Percentiles rank a stretch among this genome's conserved stretches.
Evolutionary conservation across 129 eudicot genomes (phyloP).

Genomic region (Heracleum sosnowskyi): DNA sequence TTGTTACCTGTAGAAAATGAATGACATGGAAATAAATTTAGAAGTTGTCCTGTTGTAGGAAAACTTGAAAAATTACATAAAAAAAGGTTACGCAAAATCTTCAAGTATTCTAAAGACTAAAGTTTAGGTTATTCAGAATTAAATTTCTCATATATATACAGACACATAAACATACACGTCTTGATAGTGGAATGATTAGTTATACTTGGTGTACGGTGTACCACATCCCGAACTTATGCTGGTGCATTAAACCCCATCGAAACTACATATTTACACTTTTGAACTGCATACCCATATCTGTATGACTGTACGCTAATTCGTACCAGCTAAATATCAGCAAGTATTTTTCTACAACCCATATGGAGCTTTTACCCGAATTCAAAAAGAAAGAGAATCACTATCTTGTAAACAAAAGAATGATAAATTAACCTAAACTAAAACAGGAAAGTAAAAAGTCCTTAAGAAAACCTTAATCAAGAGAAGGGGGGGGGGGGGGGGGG

Average conservation of each 20-base stretch:
- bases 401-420: not conserved
- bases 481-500: too few species aligned
- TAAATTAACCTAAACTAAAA: not conserved
- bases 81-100: not conserved
- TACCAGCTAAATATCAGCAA: not conserved
- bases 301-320: not conserved
- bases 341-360: not conserved
- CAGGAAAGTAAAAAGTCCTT: not conserved
- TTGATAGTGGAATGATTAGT: not conserved
- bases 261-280: not conserved
- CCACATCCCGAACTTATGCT: not conserved
- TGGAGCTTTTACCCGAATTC: not conserved
- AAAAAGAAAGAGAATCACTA: not conserved
- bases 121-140: not conserved
- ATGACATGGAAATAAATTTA: not conserved
- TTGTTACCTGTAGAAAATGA: slow-evolving; percentile 48
- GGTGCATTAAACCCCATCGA: not conserved
- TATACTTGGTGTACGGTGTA: too few species aligned
- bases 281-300: not conserved
- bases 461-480: not conserved
- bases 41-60: not conserved
- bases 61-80: not conserved
- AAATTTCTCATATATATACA: not conserved
- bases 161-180: not conserved
- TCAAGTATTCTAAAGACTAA: not conserved